A percentile compares a stretch with the other conserved stretches of the same genome.
phyloP scores from a whole-genome alignment of 306 rosid genomes.

The Chamaecrista fasciculata region DNA sequence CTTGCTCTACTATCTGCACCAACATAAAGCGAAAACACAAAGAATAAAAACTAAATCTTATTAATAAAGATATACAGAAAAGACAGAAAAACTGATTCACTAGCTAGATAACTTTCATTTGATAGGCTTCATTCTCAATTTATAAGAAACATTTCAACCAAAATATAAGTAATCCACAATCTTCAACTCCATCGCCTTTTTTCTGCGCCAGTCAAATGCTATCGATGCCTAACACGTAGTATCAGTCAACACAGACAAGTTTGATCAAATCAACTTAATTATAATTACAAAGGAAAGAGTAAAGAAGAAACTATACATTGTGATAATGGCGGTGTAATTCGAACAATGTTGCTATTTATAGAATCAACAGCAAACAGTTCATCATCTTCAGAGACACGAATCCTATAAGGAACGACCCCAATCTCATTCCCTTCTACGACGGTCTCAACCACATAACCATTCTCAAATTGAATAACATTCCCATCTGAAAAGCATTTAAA shows the following conservation, averaged over 20 bases:
- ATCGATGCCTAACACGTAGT: background rate
- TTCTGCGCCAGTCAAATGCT: background rate
- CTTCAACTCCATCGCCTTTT: background rate
- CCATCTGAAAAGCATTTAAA: conserved; percentile 59
- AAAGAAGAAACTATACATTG: conserved; percentile 59
- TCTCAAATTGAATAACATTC: conserved; percentile 83
- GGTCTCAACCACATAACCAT: conserved; percentile 95
- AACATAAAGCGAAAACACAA: conserved; percentile 22
- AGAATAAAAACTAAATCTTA: background rate
- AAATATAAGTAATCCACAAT: conserved; percentile 1
- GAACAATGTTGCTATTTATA: conserved; percentile 77
- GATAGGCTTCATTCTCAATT: background rate
- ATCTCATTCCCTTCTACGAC: conserved; percentile 83
- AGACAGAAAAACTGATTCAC: background rate
- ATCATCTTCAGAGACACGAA: conserved; percentile 79
- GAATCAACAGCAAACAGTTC: conserved; percentile 90
- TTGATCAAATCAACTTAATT: conserved; percentile 2
- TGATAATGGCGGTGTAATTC: conserved; percentile 83
- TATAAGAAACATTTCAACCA: conserved; percentile 1
- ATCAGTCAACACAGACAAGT: background rate
- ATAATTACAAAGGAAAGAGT: background rate
- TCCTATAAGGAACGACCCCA: conserved; percentile 79
- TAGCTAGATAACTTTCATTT: conserved; percentile 17
- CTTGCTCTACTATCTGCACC: conserved; percentile 96
- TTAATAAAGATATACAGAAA: background rate